A percentile compares a stretch with the other conserved stretches of the same genome.
Evolutionary conservation across 768 basidiomycete species (phyloP).

Genomic region (Boletales sp.): DNA sequence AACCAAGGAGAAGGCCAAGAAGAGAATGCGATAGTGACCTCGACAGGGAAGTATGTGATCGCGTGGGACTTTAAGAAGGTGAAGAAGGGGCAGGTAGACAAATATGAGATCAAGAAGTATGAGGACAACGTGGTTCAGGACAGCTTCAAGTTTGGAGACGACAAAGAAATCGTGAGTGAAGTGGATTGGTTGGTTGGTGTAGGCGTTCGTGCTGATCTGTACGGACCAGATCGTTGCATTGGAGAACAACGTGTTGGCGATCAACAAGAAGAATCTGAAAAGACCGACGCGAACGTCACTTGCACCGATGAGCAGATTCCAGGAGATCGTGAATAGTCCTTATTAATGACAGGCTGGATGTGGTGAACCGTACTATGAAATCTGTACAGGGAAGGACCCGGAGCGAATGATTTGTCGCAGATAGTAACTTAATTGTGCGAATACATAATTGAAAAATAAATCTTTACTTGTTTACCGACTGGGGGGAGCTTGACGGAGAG

Average conservation of each 20-base stretch:
- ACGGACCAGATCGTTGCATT: slow-evolving; percentile 83
- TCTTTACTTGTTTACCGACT: slow-evolving; percentile 8
- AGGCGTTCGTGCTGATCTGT: slow-evolving; percentile 1
- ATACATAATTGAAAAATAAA: slow-evolving; percentile 22
- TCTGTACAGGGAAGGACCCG: neutral
- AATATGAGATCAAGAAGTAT: slow-evolving; percentile 96
- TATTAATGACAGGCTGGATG: slow-evolving; percentile 34
- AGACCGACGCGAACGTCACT: slow-evolving; percentile 78
- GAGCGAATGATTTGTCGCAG: too few species aligned
- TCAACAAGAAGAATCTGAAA: slow-evolving; percentile 91
- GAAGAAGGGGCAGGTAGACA: slow-evolving; percentile 86
- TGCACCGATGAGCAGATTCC: slow-evolving; percentile 39
- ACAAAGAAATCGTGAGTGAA: slow-evolving; percentile 83
- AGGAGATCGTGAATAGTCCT: slow-evolving; percentile 64
- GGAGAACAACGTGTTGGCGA: slow-evolving; percentile 87
- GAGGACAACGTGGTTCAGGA: slow-evolving; percentile 94
- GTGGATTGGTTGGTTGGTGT: neutral
- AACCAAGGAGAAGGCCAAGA: slow-evolving; percentile 85
- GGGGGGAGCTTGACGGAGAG: neutral
- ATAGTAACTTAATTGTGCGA: slow-evolving; percentile 10
- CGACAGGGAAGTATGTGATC: slow-evolving; percentile 86
- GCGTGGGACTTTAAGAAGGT: slow-evolving; percentile 98
- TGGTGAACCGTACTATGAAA: neutral
- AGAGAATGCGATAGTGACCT: slow-evolving; percentile 95
- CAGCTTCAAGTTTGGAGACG: slow-evolving; percentile 96